Evolutionary conservation across 345 rosid species (phyloP).

Genomic region (Populus pruinosa): DNA sequence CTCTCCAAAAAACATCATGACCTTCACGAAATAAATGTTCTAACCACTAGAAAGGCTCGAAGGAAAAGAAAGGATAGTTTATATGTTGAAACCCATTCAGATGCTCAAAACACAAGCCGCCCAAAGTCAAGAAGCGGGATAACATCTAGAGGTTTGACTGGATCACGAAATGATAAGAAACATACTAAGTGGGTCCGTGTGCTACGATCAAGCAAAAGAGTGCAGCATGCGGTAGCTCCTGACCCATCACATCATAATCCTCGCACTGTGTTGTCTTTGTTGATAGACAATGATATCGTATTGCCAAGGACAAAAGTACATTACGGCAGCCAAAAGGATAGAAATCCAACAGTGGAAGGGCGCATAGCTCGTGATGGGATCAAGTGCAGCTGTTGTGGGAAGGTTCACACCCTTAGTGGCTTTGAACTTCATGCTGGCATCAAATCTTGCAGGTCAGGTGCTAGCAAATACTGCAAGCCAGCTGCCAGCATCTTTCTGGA

Average conservation of each 20-base stretch:
- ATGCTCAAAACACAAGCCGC: constrained; percentile 9
- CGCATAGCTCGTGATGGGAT: constrained; percentile 61
- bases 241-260: constrained; percentile 39
- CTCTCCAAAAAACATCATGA: background rate
- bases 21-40: constrained; percentile 7
- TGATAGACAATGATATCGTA: constrained; percentile 59
- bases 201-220: constrained; percentile 50
- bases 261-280: constrained; percentile 62
- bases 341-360: constrained; percentile 41
- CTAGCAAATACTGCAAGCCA: constrained; percentile 35
- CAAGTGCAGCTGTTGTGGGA: constrained; percentile 63
- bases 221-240: constrained; percentile 35
- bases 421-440: constrained; percentile 59
- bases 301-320: constrained; percentile 57
- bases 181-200: constrained; percentile 14
- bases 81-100: constrained; percentile 4
- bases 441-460: constrained; percentile 40
- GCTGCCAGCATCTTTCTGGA: constrained; percentile 56
- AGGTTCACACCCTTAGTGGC: constrained; percentile 39
- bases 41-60: constrained; percentile 19
- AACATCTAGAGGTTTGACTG: background rate
- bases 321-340: constrained; percentile 29
- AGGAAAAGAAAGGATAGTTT: constrained; percentile 24
- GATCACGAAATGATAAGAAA: constrained; percentile 5
- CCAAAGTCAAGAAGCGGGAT: constrained; percentile 11